phyloP scores from a whole-genome alignment of 768 basidiomycete genomes.

The Artomyces pyxidatus region DNA sequence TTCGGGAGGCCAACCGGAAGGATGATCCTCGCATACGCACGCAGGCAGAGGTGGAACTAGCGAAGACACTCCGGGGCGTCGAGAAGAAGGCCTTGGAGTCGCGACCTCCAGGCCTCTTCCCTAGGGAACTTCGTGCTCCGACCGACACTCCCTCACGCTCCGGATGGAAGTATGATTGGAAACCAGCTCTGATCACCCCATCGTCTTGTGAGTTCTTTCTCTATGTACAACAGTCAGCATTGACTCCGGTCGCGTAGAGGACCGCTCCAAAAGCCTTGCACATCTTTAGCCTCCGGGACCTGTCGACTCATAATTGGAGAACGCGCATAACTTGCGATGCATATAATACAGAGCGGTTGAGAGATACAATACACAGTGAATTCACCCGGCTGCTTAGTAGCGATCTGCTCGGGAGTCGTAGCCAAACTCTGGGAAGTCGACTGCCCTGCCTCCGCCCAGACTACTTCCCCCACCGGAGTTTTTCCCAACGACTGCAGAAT shows the following conservation, averaged over 20 bases:
- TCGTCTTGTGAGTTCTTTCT: constrained; percentile 8
- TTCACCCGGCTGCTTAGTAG: no score
- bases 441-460: constrained; percentile 8
- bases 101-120: constrained; percentile 74
- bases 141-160: constrained; percentile 74
- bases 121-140: constrained; percentile 79
- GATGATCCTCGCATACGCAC: constrained; percentile 68
- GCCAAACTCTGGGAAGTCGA: constrained; percentile 5
- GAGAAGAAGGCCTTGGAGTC: constrained; percentile 71
- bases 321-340: no score
- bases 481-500: constrained; percentile 69
- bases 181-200: constrained; percentile 27
- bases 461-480: constrained; percentile 33
- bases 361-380: no score
- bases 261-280: not conserved
- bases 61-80: constrained; percentile 53
- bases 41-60: constrained; percentile 44
- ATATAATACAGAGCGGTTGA: constrained; percentile 1
- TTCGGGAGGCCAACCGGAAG: constrained; percentile 62
- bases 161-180: constrained; percentile 89
- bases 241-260: not conserved
- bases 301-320: no score
- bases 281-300: no score
- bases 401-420: not conserved
- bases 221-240: not conserved